These are phyloP conservation scores for Coleophoma crateriformis DNA, from an alignment of 2,329 filamentous ascomycete genomes.

Conservation along the genomic window DNA sequence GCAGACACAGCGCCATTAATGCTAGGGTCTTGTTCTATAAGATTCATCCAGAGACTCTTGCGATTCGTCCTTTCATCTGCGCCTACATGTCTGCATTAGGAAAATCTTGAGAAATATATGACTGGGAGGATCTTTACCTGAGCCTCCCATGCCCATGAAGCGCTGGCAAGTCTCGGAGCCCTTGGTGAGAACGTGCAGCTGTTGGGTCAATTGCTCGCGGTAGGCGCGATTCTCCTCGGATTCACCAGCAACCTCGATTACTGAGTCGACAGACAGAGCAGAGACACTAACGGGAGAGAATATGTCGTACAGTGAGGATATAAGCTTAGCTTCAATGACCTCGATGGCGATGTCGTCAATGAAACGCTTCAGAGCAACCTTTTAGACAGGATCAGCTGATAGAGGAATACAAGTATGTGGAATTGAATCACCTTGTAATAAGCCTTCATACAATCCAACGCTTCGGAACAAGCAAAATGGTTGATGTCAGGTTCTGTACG, in stretches of 20 bases:
- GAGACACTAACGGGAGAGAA: constrained; percentile 33
- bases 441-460: constrained; percentile 31
- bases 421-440: constrained; percentile 32
- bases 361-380: constrained; percentile 40
- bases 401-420: constrained; percentile 2
- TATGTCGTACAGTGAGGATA: constrained; percentile 30
- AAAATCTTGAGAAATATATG: too few species aligned
- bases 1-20: too few species aligned
- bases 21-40: too few species aligned
- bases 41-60: too few species aligned
- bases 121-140: background rate
- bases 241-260: constrained; percentile 35
- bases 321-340: constrained; percentile 34
- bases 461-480: constrained; percentile 24
- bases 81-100: too few species aligned
- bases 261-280: constrained; percentile 28
- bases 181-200: constrained; percentile 30
- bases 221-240: constrained; percentile 29
- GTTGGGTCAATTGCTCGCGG: constrained; percentile 30
- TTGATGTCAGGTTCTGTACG: constrained; percentile 25
- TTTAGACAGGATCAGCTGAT: background rate
- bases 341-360: constrained; percentile 36
- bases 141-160: background rate
- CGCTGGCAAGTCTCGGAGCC: constrained; percentile 24
- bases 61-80: too few species aligned